Evolutionary conservation across 2,329 filamentous ascomycete genomes (phyloP).

Genomic region (Sphaerulina musiva): DNA sequence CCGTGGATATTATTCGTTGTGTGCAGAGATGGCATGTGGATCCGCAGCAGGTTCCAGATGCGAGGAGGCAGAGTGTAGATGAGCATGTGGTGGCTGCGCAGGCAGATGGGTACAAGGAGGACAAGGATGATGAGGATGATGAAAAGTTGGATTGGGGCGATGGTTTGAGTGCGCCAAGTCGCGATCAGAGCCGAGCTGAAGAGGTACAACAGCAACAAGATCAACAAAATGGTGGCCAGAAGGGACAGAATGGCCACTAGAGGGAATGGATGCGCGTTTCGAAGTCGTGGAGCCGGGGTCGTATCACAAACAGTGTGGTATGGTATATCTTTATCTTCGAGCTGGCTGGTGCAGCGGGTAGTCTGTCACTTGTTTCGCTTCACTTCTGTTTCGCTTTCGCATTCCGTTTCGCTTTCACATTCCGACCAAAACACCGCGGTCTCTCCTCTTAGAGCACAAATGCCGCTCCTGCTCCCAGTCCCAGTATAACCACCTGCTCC

Average conservation of each 20-base stretch:
- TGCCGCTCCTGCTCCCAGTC: slow-evolving; percentile 8
- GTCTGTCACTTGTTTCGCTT: background rate
- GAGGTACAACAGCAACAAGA: slow-evolving; percentile 1
- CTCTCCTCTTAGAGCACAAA: background rate
- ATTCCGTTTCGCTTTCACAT: too few species aligned
- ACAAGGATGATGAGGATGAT: slow-evolving; percentile 20
- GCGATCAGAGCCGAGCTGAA: slow-evolving; percentile 13
- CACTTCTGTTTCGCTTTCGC: too few species aligned
- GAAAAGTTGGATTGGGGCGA: slow-evolving; percentile 23
- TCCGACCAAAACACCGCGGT: background rate
- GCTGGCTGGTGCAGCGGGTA: too few species aligned
- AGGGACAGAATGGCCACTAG: slow-evolving; percentile 2
- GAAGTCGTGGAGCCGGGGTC: background rate
- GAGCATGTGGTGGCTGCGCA: slow-evolving; percentile 33
- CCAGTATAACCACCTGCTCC: slow-evolving; percentile 10
- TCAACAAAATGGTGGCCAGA: slow-evolving; percentile 1
- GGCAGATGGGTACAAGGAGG: slow-evolving; percentile 33
- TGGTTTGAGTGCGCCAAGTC: slow-evolving; percentile 13
- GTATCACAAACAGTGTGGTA: too few species aligned
- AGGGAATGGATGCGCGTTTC: background rate
- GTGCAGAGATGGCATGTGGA: slow-evolving; percentile 52
- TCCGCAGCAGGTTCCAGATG: slow-evolving; percentile 44
- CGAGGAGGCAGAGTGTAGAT: slow-evolving; percentile 40
- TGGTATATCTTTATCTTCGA: too few species aligned
- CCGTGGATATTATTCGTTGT: slow-evolving; percentile 49